A percentile compares a stretch with the other conserved stretches of the same genome.
phyloP scores from a whole-genome alignment of 371 early-diverging fungal genomes.

The Rhizomucor pusillus region DNA sequence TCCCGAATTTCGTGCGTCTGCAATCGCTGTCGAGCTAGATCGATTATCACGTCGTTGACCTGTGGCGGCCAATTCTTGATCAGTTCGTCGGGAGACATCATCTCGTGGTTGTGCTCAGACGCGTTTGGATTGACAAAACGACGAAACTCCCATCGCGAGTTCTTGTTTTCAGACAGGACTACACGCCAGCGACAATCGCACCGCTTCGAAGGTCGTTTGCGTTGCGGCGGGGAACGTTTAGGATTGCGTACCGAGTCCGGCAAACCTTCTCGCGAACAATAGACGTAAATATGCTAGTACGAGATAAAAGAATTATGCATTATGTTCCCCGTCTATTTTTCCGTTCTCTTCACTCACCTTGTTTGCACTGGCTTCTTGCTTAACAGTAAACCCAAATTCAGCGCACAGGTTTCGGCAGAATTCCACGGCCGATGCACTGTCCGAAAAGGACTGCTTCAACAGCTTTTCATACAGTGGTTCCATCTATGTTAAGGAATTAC shows the following conservation, averaged over 20 bases:
- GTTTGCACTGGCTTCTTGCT: conserved; percentile 27
- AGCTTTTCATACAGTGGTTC: conserved; percentile 14
- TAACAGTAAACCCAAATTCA: conserved; percentile 38
- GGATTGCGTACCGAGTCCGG: conserved; percentile 51
- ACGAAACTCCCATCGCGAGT: conserved; percentile 57
- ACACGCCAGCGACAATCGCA: conserved; percentile 62
- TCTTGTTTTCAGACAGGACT: conserved; percentile 47
- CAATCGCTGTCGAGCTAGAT: conserved; percentile 43
- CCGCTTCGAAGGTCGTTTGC: conserved; percentile 50
- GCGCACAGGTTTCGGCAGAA: conserved; percentile 31
- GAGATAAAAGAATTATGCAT: background rate
- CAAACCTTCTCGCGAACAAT: conserved; percentile 56
- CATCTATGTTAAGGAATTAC: conserved; percentile 3
- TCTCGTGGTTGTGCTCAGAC: conserved; percentile 55
- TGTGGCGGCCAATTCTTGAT: conserved; percentile 56
- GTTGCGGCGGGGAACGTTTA: conserved; percentile 38
- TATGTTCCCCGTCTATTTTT: background rate
- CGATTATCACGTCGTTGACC: conserved; percentile 52
- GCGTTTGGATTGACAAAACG: conserved; percentile 60
- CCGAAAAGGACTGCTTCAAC: conserved; percentile 11
- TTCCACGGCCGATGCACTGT: conserved; percentile 35
- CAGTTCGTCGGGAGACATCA: conserved; percentile 55
- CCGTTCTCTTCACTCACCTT: background rate
- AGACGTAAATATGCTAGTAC: conserved; percentile 63
- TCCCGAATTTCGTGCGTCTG: conserved; percentile 58